A percentile compares a stretch with the other conserved stretches of the same genome.
Evolutionary conservation across 129 eudicot species (phyloP).

Genomic region (Centrapalus pauciflorus): DNA sequence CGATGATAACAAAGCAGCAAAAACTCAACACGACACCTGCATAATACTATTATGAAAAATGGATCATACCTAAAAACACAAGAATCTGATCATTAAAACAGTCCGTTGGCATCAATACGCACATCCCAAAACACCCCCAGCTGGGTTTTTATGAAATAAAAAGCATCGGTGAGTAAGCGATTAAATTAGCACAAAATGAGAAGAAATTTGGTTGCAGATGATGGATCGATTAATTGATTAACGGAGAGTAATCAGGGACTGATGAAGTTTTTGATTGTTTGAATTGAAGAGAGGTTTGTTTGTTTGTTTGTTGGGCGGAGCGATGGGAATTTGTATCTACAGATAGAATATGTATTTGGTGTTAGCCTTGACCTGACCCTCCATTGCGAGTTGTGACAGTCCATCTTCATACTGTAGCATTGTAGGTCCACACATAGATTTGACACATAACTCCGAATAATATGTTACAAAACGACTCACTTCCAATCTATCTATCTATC

Average conservation of each 20-base stretch:
- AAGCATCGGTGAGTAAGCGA: constrained; percentile 11
- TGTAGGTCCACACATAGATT: too few relatives aligned
- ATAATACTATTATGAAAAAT: background rate
- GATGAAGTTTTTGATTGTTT: constrained; percentile 2
- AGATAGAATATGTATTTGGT: constrained; percentile 15
- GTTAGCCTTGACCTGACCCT: constrained; percentile 31
- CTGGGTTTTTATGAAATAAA: background rate
- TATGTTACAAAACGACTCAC: too few relatives aligned
- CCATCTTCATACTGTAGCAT: constrained; percentile 15
- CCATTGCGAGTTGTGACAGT: constrained; percentile 17
- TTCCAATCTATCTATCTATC: too few relatives aligned
- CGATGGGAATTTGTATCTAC: constrained; percentile 12
- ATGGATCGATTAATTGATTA: constrained; percentile 20
- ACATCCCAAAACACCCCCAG: constrained; percentile 3
- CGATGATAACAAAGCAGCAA: background rate
- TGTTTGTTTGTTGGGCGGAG: background rate
- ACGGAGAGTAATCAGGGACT: constrained; percentile 1
- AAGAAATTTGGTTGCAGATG: background rate
- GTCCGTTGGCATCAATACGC: background rate
- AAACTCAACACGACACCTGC: constrained; percentile 6
- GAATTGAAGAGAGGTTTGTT: constrained; percentile 6
- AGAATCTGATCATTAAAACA: constrained; percentile 18
- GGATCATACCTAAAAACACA: background rate
- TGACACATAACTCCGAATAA: too few relatives aligned
- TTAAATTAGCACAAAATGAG: constrained; percentile 13